phyloP scores from a whole-genome alignment of 1,139 yeast genomes.

The Saccharomyces hybrid region DNA sequence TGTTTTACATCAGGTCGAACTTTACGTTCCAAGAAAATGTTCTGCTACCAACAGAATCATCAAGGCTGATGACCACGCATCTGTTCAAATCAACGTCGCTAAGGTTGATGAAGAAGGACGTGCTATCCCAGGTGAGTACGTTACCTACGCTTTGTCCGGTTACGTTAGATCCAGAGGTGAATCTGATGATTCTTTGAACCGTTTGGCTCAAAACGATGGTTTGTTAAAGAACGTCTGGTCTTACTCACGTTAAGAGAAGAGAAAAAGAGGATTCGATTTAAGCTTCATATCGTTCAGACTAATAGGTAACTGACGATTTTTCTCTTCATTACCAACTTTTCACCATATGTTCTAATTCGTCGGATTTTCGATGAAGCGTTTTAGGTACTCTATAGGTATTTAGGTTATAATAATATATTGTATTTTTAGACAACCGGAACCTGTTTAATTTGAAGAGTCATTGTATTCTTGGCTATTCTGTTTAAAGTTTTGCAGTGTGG shows the following conservation, averaged over 20 bases:
- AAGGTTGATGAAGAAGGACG: constrained; percentile 93
- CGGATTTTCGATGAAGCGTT: not conserved
- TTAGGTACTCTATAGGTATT: constrained; percentile 1
- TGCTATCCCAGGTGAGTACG: constrained; percentile 83
- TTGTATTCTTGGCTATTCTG: not conserved
- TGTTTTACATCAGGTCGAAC: constrained; percentile 66
- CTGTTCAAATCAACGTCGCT: constrained; percentile 88
- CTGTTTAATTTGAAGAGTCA: not conserved
- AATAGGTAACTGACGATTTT: not conserved
- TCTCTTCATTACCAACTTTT: not conserved
- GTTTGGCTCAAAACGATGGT: constrained; percentile 99
- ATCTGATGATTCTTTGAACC: constrained; percentile 98
- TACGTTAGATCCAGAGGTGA: constrained; percentile 88
- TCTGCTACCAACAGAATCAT: constrained; percentile 99
- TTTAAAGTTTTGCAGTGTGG: not conserved
- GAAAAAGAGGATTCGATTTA: not conserved
- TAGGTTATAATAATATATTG: not conserved
- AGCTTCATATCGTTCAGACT: not conserved
- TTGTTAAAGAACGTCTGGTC: constrained; percentile 97
- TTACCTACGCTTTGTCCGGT: constrained; percentile 96
- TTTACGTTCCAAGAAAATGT: constrained; percentile 99
- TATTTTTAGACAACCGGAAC: not conserved
- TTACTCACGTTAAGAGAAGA: constrained; percentile 80
- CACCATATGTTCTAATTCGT: not conserved
- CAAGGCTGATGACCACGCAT: constrained; percentile 99